Evolutionary conservation across 306 rosid genomes (phyloP), one percentile per base, ranked within the genome.

Genomic region (Mimosa bimucronata): DNA sequence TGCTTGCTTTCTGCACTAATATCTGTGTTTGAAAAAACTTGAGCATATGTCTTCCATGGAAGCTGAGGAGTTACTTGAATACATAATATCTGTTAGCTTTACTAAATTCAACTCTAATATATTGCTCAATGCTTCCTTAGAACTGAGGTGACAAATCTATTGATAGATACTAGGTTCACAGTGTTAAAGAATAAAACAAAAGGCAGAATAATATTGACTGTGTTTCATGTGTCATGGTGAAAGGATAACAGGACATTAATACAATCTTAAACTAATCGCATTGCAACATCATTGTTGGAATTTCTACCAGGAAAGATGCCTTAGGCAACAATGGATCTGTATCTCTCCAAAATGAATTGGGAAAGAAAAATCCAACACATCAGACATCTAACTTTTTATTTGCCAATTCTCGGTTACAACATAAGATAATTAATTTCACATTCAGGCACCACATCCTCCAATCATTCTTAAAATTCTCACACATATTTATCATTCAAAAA

Each of bases 231-330:
- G 40, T 15, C 7, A 26, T 38, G 9, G 7, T 66, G 41, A 75
- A 6, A 53, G 57, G 26, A 58, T 25, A 40, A 57, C 62, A 15
- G 38, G 55, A 58, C 70, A 75, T 18, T 2, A 9, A 55, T 75
- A 60, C 12, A 58, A 60, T 60, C 45, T 11, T 26, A 15, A 13
- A 55, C 37, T 26, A 62, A 44, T 10, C 52, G 18, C 25, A n/a
- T 2, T n/a, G 65, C 50, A 48, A 31, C 29, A 64, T 66, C 13
- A 7, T 19, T 41, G 57, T 19, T 1, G n/a, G 60, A 76, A 61
- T 61, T 74, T 23, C 26, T 38, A 23, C 38, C 71, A 62, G 31
- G 30, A 76, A 75, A 75, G 55, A 60, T 41, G 71, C 60, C 31
- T 41, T 13, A 44, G 38, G 78, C 50, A 75, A 75, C 29, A 57